A percentile compares a stretch with the other conserved stretches of the same genome.
phyloP scores from a whole-genome alignment of 2,329 filamentous ascomycete genomes.

The Ophiostoma ips region DNA sequence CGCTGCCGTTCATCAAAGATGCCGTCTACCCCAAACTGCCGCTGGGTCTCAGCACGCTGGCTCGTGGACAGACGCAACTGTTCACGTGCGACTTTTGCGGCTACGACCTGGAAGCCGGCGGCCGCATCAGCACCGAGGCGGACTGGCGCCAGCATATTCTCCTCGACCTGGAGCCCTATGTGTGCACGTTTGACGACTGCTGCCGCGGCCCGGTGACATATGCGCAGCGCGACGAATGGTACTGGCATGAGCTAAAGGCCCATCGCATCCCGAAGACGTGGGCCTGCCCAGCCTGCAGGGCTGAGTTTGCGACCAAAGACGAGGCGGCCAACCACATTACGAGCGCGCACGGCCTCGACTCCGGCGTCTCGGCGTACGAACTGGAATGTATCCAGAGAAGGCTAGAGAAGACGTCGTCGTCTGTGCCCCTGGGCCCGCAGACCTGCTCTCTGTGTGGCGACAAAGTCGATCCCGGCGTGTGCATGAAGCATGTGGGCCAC shows the following conservation, averaged over 20 bases:
- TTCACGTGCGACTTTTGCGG: conserved; percentile 13
- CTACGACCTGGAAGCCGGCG: conserved; percentile 10
- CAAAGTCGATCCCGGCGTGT: conserved; percentile 4
- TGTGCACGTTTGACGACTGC: conserved; percentile 13
- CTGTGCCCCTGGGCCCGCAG: conserved; percentile 3
- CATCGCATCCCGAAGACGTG: conserved; percentile 9
- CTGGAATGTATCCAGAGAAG: conserved; percentile 2
- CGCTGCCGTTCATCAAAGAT: not conserved
- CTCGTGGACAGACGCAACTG: conserved; percentile 2
- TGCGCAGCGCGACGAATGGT: conserved; percentile 11
- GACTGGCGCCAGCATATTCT: conserved; percentile 12
- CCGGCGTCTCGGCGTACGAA: too few relatives aligned
- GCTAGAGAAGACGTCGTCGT: conserved; percentile 7
- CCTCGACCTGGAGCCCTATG: conserved; percentile 11
- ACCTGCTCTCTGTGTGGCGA: conserved; percentile 9
- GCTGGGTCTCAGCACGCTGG: conserved; percentile 1
- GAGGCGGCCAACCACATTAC: conserved; percentile 9
- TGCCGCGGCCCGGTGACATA: conserved; percentile 11
- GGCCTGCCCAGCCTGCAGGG: conserved; percentile 10
- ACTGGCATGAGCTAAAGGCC: conserved; percentile 11
- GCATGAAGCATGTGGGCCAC: conserved; percentile 10
- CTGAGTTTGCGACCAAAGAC: conserved; percentile 9
- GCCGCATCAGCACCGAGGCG: conserved; percentile 7
- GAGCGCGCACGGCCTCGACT: conserved; percentile 4
- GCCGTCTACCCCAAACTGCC: conserved; percentile 8